A percentile compares a stretch with the other conserved stretches of the same genome.
Evolutionary conservation across 257 asterid genomes (phyloP).

Genomic region (Penstemon newberryi): DNA sequence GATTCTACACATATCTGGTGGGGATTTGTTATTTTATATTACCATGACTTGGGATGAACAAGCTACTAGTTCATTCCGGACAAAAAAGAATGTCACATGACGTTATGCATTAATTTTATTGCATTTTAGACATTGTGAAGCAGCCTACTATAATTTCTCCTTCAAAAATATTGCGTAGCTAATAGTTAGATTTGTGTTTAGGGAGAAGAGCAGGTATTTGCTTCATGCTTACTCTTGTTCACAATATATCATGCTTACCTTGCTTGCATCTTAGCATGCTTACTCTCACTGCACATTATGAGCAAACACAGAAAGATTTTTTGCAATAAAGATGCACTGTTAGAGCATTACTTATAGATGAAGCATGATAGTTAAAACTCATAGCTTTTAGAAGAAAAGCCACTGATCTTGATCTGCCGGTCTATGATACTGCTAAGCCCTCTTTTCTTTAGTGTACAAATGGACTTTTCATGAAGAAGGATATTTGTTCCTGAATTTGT

Average conservation of each 20-base stretch:
- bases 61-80: too few relatives aligned
- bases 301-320: neutral
- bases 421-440: neutral
- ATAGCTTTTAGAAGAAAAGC: neutral
- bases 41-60: too few relatives aligned
- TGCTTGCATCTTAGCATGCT: neutral
- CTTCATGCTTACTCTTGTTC: too few relatives aligned
- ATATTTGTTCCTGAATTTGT: neutral
- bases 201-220: too few relatives aligned
- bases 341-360: conserved; percentile 7
- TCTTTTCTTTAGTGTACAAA: neutral
- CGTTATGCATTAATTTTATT: too few relatives aligned
- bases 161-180: too few relatives aligned
- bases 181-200: too few relatives aligned
- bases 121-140: too few relatives aligned
- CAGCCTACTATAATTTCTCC: too few relatives aligned
- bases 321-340: conserved; percentile 1
- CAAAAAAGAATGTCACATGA: too few relatives aligned
- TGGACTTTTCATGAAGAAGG: neutral
- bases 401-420: neutral
- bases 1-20: conserved; percentile 6
- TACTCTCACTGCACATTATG: neutral
- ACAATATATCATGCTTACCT: too few relatives aligned
- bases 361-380: conserved; percentile 3
- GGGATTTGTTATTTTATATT: neutral